These are phyloP conservation scores for Epichloe typhina DNA, from an alignment of 2,329 filamentous ascomycete species.

Conservation along the genomic window DNA sequence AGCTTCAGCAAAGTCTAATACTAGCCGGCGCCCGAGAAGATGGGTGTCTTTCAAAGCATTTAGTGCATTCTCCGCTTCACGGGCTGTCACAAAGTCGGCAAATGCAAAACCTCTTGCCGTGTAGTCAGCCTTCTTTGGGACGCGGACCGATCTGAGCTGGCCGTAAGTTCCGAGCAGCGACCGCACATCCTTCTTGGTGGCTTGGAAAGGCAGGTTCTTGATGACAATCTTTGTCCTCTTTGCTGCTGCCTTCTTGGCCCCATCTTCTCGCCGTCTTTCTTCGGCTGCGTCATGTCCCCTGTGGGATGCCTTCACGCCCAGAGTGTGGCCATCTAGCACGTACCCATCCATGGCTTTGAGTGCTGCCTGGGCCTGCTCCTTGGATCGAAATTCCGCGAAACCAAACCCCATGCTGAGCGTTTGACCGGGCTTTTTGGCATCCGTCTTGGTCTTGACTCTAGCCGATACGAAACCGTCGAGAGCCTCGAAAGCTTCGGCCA, in stretches of 20 bases:
- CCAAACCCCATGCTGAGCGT: conserved; percentile 94
- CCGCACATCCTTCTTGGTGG: conserved; percentile 82
- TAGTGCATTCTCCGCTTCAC: conserved; percentile 83
- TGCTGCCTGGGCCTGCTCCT: conserved; percentile 66
- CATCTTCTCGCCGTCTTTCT: conserved; percentile 70
- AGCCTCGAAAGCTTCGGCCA: conserved; percentile 66
- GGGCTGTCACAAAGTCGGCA: conserved; percentile 83
- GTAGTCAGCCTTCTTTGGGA: conserved; percentile 90
- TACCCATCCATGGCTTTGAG: conserved; percentile 78
- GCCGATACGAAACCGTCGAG: conserved; percentile 83
- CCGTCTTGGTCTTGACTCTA: conserved; percentile 81
- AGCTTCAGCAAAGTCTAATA: conserved; percentile 81
- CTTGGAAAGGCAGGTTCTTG: conserved; percentile 98
- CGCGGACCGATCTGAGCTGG: conserved; percentile 78
- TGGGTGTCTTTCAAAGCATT: conserved; percentile 86
- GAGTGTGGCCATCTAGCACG: conserved; percentile 72
- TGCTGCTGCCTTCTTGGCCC: conserved; percentile 63
- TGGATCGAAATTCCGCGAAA: conserved; percentile 77
- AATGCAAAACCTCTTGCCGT: conserved; percentile 89
- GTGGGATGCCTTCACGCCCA: conserved; percentile 77
- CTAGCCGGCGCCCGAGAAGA: conserved; percentile 75
- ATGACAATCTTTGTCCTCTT: conserved; percentile 87
- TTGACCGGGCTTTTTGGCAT: conserved; percentile 81
- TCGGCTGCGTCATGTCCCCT: conserved; percentile 78
- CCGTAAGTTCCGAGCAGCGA: conserved; percentile 81